A percentile compares a stretch with the other conserved stretches of the same genome.
Evolutionary conservation across 495 filamentous ascomycete species (phyloP).

Genomic region (Annulohypoxylon stygium): DNA sequence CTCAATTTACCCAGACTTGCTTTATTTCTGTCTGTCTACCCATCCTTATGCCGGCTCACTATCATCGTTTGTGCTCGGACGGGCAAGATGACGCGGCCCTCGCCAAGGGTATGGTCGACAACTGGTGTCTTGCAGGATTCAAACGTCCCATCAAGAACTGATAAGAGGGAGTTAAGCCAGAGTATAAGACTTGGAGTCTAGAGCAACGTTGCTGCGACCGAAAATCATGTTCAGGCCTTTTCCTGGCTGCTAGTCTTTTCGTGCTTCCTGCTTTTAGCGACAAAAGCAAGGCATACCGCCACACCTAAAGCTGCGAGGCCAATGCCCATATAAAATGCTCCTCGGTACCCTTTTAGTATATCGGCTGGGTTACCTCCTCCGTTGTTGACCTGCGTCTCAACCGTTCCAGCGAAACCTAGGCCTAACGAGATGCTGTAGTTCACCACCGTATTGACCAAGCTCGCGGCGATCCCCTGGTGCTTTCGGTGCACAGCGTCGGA

Average conservation of each 20-base stretch:
- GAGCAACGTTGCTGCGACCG: neutral
- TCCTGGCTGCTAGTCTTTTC: neutral
- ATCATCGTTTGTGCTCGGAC: neutral
- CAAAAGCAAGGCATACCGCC: slow-evolving; percentile 36
- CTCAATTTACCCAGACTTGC: neutral
- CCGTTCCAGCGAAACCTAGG: slow-evolving; percentile 63
- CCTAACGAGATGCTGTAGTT: slow-evolving; percentile 62
- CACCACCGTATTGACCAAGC: slow-evolving; percentile 59
- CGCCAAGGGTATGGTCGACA: neutral
- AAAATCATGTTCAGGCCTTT: slow-evolving; percentile 2
- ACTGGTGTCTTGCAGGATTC: neutral
- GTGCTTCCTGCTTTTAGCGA: slow-evolving; percentile 31
- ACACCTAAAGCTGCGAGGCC: slow-evolving; percentile 52
- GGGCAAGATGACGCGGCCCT: slow-evolving; percentile 9
- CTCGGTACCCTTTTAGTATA: slow-evolving; percentile 55
- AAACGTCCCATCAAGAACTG: neutral
- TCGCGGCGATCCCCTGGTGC: slow-evolving; percentile 61
- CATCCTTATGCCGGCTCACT: neutral
- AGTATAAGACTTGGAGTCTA: neutral
- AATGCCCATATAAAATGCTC: slow-evolving; percentile 52
- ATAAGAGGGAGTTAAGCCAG: neutral
- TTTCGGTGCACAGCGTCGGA: slow-evolving; percentile 55
- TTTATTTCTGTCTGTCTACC: neutral
- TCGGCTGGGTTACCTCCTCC: slow-evolving; percentile 49
- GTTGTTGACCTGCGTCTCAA: slow-evolving; percentile 56